A percentile compares a stretch with the other conserved stretches of the same genome.
phyloP scores from a whole-genome alignment of 2,329 filamentous ascomycete genomes.

The Microcyclospora pomicola region DNA sequence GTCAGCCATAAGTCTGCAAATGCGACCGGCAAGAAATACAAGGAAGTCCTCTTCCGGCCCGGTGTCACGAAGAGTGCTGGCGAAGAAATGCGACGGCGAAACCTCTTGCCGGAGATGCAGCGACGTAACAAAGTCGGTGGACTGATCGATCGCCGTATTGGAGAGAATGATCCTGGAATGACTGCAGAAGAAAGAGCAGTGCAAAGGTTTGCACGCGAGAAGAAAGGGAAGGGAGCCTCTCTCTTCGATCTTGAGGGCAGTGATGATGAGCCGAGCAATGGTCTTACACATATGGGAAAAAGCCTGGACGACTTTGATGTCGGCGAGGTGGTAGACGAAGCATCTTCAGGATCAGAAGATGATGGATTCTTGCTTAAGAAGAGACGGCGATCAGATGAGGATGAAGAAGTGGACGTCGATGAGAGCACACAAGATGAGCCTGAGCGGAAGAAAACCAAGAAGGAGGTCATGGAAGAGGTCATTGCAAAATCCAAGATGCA shows the following conservation, averaged over 20 bases:
- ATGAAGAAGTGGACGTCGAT: conserved; percentile 40
- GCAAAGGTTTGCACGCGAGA: conserved; percentile 80
- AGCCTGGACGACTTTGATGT: conserved; percentile 62
- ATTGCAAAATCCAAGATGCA: conserved; percentile 94
- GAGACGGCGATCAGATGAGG: conserved; percentile 28
- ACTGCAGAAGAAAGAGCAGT: conserved; percentile 84
- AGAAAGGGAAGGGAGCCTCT: conserved; percentile 59
- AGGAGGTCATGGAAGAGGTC: conserved; percentile 94
- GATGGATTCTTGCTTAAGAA: conserved; percentile 29
- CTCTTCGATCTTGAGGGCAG: conserved; percentile 87
- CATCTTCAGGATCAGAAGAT: conserved; percentile 28
- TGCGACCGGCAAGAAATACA: conserved; percentile 29
- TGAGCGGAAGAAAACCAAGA: conserved; percentile 82
- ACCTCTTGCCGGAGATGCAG: conserved; percentile 80
- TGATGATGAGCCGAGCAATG: conserved; percentile 40
- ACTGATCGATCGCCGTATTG: conserved; percentile 83
- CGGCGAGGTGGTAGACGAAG: conserved; percentile 43
- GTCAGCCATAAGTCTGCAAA: conserved; percentile 6
- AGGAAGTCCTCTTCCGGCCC: conserved; percentile 55
- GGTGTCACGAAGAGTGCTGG: conserved; percentile 72
- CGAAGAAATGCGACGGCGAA: conserved; percentile 75
- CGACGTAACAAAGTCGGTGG: conserved; percentile 81
- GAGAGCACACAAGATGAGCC: conserved; percentile 44
- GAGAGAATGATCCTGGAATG: conserved; percentile 90
- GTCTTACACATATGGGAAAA: conserved; percentile 65